Evolutionary conservation across 2,329 filamentous ascomycete genomes (phyloP), one percentile per base, ranked within the genome.

Genomic region (Colletotrichum falcatum): DNA sequence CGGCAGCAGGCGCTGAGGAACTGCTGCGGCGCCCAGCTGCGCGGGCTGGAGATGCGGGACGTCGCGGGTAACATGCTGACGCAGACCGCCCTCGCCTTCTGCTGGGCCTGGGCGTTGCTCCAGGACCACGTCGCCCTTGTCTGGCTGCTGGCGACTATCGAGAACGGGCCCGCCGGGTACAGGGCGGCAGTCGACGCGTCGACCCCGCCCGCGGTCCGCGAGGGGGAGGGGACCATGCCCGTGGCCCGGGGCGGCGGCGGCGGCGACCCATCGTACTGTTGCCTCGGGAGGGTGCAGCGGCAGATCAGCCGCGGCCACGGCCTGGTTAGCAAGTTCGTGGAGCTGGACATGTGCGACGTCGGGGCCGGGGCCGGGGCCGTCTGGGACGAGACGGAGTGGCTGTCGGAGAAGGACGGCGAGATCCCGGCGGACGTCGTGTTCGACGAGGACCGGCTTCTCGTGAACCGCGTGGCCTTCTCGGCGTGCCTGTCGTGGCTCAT

Each of bases 1-100:
- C 67, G 70, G 16, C 66, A 72, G 20, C 70, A 72, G 58, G 70
- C 70, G 49, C 37, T 71, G 37, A 60, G 33, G 20, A 72, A 72
- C 59, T 63, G 61, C 39, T 66, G 66, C 56, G 56, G n/a, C 6
- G 56, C n/a, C 28, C 66, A 71, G 54, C 9, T 59, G 30, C 16
- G 28, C 7, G 39, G 18, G 9, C 67, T 72, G 6, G 70, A 59
- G 2, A 62, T 53, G 30, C 49, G n/a, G 12, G 70, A 72, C 20
- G 55, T 72, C 30, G 37, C 16, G 14, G 58, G 33, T 35, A 70
- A 70, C 33, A 46, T 71, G 69, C 12, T 70, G 46, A 23, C 61
- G 39, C 69, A 71, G 48, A 42, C 55, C 54, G 66, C 55, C 6
- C 61, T 71, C 11, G 61, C 66, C 6, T n/a, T 65, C n/a, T 71